Evolutionary conservation across 1,139 yeast genomes (phyloP).

Genomic region (Taiozyma sp.): DNA sequence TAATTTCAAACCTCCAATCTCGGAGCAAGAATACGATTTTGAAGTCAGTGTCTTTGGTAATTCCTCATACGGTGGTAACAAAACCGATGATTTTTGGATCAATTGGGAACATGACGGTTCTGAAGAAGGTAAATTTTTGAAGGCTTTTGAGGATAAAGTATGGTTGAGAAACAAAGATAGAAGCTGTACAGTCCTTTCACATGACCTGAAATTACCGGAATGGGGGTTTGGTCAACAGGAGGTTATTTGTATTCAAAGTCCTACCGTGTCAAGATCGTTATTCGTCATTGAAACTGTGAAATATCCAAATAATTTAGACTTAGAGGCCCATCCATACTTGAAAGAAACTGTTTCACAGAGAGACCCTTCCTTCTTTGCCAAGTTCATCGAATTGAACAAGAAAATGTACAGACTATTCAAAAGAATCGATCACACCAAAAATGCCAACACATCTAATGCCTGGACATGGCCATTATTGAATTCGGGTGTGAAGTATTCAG

Average conservation of each 20-base stretch:
- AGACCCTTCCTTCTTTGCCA: constrained; percentile 13
- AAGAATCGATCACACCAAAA: constrained; percentile 9
- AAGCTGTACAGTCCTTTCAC: constrained; percentile 57
- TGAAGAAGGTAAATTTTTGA: constrained; percentile 10
- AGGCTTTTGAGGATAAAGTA: constrained; percentile 30
- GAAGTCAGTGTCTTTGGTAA: constrained; percentile 68
- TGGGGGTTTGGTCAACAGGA: constrained; percentile 75
- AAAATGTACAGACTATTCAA: constrained; percentile 12
- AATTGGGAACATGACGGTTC: constrained; percentile 24
- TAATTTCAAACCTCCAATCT: constrained; percentile 63
- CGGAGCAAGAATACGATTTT: constrained; percentile 73
- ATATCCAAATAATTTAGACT: constrained; percentile 42
- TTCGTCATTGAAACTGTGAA: constrained; percentile 62
- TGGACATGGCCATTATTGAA: constrained; percentile 47
- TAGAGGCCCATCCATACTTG: constrained; percentile 18
- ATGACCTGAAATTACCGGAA: constrained; percentile 53
- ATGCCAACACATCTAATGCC: constrained; percentile 21
- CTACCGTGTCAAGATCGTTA: constrained; percentile 50
- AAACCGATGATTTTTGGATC: constrained; percentile 48
- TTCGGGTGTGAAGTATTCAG: constrained; percentile 51
- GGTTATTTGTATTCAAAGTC: constrained; percentile 65
- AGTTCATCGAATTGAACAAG: constrained; percentile 14
- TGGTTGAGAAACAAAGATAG: constrained; percentile 55
- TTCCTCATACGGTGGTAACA: constrained; percentile 39
- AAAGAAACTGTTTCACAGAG: constrained; percentile 29